Base-by-base conservation (phyloP, 2,329 filamentous ascomycete species). In the Phialophora expanda region DNA sequence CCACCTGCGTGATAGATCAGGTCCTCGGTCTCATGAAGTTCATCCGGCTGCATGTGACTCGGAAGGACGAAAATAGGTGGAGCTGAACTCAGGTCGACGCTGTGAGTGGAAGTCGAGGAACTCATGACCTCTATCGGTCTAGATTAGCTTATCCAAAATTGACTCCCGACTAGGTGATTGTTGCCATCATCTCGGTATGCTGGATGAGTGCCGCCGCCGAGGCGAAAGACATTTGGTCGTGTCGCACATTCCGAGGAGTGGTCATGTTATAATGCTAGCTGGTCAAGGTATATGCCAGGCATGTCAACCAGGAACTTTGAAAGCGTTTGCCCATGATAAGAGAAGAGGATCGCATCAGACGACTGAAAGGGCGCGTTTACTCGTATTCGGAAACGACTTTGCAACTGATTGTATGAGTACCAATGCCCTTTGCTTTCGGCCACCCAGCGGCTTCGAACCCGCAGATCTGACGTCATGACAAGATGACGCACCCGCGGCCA, bases 31-130 rank as follows among this genome's bases (percentile, higher is more conserved):
- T 83, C 77, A 57, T 88, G 85, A 9, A 91, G 80, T 68, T 90
- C 85, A 6, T 88, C 84, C 0, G 85, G 78, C 1, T 83, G 79
- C 30, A 97, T 82, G 74, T 92, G 90, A 3, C 89, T 87, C 0
- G 88, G 80, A 0, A 97, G 83, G 14, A 98, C 82, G 71, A 88
- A 95, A 26, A 95, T 88, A 3, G 86, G 82, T 11, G 91, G 91
- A 28, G 84, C 55, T 8, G 65, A 69, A 9, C 62, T 62, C 51
- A 73, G 48, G 46, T 66, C 53, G 20, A 55, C 4, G 8, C 26
- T 55, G 53, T n/a, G 53, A 34, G 28, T 3, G 6, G 48, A 51
- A 11, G 48, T 26, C 7, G 24, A 51, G 17, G 48, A 12, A 7
- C 6, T 17, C 48, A 51, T 51, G 48, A 51, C 7, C 26, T 14